Evolutionary conservation across 2,329 filamentous ascomycete species (phyloP).

Genomic region (Colletotrichum theobromicola): DNA sequence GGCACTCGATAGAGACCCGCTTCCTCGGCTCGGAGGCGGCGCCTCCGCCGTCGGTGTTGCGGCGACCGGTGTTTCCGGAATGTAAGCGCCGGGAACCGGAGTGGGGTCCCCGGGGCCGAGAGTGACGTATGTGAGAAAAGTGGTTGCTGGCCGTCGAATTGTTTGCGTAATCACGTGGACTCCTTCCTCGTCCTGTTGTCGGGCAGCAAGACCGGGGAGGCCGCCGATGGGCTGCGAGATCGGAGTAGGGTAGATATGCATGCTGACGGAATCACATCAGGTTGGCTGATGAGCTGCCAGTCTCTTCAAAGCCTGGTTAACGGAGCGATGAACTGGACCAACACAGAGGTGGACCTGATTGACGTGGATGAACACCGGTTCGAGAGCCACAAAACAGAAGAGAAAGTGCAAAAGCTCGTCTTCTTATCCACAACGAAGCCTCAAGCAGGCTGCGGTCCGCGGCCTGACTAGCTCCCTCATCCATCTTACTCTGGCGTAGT

Average conservation of each 20-base stretch:
- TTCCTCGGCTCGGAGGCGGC: constrained; percentile 8
- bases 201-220: not conserved
- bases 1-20: constrained; percentile 34
- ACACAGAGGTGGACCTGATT: not conserved
- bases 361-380: not conserved
- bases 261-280: constrained; percentile 12
- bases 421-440: not conserved
- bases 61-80: constrained; percentile 15
- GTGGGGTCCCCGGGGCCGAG: constrained; percentile 23
- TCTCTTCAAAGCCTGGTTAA: not conserved
- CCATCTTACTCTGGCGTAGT: not conserved
- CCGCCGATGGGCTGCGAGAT: not conserved
- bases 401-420: not conserved
- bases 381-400: not conserved
- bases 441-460: constrained; percentile 8
- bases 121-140: constrained; percentile 41
- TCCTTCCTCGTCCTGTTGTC: not conserved
- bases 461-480: not conserved
- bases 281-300: not conserved
- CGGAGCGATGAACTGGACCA: not conserved
- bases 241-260: constrained; percentile 6
- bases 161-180: constrained; percentile 39
- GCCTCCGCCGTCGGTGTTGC: not conserved
- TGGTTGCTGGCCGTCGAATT: constrained; percentile 36
- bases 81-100: constrained; percentile 13